Conservation (phyloP, 164 flowering plant genomes). For the Vitis cinerea region DNA sequence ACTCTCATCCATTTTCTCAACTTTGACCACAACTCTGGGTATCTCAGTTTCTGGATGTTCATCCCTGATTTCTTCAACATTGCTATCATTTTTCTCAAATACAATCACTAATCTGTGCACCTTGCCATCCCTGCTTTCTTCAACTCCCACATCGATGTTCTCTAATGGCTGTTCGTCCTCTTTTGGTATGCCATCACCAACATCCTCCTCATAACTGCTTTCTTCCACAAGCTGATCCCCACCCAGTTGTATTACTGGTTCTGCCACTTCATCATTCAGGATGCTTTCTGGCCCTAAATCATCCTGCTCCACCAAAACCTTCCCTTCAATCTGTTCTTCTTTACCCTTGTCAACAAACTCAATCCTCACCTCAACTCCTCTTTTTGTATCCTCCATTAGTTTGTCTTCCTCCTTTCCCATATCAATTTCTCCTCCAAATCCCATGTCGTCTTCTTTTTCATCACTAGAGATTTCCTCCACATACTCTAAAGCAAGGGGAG, state of each 20-base stretch:
- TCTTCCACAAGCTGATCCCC: slow-evolving; percentile 6
- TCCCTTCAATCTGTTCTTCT: background rate
- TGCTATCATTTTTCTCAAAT: slow-evolving; percentile 2
- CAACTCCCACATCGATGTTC: background rate
- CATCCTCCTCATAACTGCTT: slow-evolving; percentile 7
- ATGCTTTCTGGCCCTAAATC: slow-evolving; percentile 1
- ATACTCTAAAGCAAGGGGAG: slow-evolving; percentile 9
- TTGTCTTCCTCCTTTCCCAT: slow-evolving; percentile 20
- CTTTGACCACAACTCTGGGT: background rate
- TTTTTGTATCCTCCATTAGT: slow-evolving; percentile 7
- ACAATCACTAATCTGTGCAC: background rate
- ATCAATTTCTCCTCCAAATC: slow-evolving; percentile 5
- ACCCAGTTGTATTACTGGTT: background rate
- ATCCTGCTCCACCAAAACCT: background rate
- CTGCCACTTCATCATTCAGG: no score
- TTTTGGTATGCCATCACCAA: background rate
- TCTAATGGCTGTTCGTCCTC: background rate
- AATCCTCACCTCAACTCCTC: slow-evolving; percentile 10
- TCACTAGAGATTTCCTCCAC: background rate
- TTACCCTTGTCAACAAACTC: slow-evolving; percentile 1
- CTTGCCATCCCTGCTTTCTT: background rate
- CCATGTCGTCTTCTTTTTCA: slow-evolving; percentile 11
- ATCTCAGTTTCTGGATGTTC: background rate
- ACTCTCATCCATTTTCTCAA: background rate
- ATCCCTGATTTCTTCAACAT: background rate